Percentiles rank a stretch among this genome's conserved stretches.
Evolutionary conservation across 2,329 filamentous ascomycete genomes (phyloP).

Genomic region (Spiromastix sp.): DNA sequence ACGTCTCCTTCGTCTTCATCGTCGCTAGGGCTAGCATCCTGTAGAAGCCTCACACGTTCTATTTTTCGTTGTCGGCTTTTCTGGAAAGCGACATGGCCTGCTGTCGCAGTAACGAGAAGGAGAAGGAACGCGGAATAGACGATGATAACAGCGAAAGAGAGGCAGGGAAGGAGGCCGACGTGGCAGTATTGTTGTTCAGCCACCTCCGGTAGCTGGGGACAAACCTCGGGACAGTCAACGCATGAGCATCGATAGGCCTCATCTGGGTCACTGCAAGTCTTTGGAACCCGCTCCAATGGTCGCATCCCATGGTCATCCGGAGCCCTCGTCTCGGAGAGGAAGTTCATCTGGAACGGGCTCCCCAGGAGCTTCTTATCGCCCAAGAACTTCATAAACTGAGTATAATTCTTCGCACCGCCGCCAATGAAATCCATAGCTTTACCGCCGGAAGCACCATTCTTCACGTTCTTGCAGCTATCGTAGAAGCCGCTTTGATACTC

Average conservation of each 20-base stretch:
- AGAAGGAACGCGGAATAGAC: conserved; percentile 69
- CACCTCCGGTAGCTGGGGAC: conserved; percentile 71
- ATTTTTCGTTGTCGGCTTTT: conserved; percentile 64
- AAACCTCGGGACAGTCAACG: conserved; percentile 81
- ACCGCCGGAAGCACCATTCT: conserved; percentile 88
- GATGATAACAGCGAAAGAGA: conserved; percentile 86
- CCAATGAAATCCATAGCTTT: conserved; percentile 95
- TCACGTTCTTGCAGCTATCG: conserved; percentile 97
- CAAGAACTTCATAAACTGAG: conserved; percentile 77
- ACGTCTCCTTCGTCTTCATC: conserved; percentile 90
- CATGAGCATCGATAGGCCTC: conserved; percentile 82
- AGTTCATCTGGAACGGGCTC: conserved; percentile 98
- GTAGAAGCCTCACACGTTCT: conserved; percentile 75
- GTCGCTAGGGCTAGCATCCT: conserved; percentile 73
- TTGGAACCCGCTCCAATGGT: conserved; percentile 59
- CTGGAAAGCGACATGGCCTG: conserved; percentile 65
- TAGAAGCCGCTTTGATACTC: conserved; percentile 83
- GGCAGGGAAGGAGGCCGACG: conserved; percentile 79
- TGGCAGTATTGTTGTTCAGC: conserved; percentile 60
- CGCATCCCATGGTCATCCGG: conserved; percentile 60
- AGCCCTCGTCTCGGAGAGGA: conserved; percentile 48
- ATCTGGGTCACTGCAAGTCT: conserved; percentile 84
- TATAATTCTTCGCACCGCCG: conserved; percentile 84
- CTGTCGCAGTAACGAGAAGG: conserved; percentile 53
- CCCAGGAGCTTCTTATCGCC: conserved; percentile 83